A percentile compares a stretch with the other conserved stretches of the same genome.
Evolutionary conservation across 192 early-diverging fungal genomes (phyloP).

Genomic region (Linnemannia schmuckeri): DNA sequence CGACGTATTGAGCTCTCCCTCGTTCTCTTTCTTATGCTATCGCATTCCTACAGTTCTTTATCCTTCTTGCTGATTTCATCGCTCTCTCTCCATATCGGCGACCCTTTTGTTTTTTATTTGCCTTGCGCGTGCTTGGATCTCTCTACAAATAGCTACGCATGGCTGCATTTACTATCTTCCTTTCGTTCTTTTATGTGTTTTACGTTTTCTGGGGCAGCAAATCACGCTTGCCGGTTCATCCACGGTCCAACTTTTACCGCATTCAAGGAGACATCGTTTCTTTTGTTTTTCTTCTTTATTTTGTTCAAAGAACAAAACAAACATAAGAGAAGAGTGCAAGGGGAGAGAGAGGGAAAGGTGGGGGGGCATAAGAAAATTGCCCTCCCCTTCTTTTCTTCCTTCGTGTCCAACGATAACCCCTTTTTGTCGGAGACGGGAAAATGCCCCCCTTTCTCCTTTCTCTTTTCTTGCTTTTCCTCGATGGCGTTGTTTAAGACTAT

Average conservation of each 20-base stretch:
- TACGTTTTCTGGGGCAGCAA: conserved; percentile 20
- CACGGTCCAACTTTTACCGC: conserved; percentile 4
- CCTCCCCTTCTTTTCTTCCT: not conserved
- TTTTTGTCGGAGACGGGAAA: not conserved
- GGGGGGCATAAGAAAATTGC: not conserved
- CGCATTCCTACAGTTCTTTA: not conserved
- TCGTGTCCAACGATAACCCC: not conserved
- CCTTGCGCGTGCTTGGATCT: not conserved
- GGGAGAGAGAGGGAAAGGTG: not conserved
- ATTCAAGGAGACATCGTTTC: not conserved
- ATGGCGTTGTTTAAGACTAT: not conserved
- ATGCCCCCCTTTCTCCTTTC: not conserved
- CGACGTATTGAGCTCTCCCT: not conserved
- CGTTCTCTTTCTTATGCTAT: not conserved
- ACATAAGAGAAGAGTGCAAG: not conserved
- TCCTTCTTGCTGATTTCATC: not conserved
- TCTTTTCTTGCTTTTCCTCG: not conserved
- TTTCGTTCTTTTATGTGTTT: not conserved
- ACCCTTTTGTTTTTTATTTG: not conserved
- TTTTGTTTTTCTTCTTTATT: too few relatives aligned
- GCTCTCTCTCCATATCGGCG: not conserved
- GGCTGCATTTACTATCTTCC: not conserved
- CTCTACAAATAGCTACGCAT: not conserved
- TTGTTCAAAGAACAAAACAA: conserved; percentile 3
- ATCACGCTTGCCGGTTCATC: conserved; percentile 24